phyloP scores from a whole-genome alignment of 2,329 filamentous ascomycete species.

The Penicillium sp. region DNA sequence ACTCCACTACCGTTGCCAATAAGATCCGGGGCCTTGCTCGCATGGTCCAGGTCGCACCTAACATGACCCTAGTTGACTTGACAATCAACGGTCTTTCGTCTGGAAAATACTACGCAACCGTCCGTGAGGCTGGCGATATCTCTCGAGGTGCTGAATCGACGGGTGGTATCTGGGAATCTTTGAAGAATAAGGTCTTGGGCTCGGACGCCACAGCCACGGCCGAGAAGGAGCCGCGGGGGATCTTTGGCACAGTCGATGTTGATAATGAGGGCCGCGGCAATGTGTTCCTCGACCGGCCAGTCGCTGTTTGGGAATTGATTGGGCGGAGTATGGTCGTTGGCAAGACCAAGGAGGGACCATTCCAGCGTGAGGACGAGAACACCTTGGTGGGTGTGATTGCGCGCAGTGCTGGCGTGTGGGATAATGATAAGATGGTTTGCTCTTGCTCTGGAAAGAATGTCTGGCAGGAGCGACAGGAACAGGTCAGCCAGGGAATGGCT shows the following conservation, averaged over 20 bases:
- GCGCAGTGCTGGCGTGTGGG: conserved; percentile 95
- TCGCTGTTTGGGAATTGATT: conserved; percentile 95
- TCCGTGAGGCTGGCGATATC: conserved; percentile 86
- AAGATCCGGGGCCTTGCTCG: conserved; percentile 84
- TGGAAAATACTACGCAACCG: conserved; percentile 80
- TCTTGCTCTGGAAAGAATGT: conserved; percentile 97
- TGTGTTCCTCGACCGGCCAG: conserved; percentile 77
- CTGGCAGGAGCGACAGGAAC: conserved; percentile 94
- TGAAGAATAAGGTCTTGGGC: conserved; percentile 49
- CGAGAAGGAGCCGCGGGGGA: conserved; percentile 56
- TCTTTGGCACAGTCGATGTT: conserved; percentile 76
- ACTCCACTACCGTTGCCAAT: conserved; percentile 62
- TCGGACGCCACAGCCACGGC: conserved; percentile 22
- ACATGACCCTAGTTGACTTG: conserved; percentile 81
- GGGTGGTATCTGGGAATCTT: conserved; percentile 75
- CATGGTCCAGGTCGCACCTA: conserved; percentile 86
- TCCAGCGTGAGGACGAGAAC: conserved; percentile 74
- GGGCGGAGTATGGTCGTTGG: conserved; percentile 89
- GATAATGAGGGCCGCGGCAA: conserved; percentile 74
- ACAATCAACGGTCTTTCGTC: conserved; percentile 80
- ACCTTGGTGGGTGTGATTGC: conserved; percentile 93
- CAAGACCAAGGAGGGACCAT: conserved; percentile 62
- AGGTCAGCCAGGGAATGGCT: conserved; percentile 87
- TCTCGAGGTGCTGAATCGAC: conserved; percentile 80
- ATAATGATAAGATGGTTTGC: conserved; percentile 97